Evolutionary conservation across 768 basidiomycete genomes (phyloP).

Genomic region (Lactarius sp.): DNA sequence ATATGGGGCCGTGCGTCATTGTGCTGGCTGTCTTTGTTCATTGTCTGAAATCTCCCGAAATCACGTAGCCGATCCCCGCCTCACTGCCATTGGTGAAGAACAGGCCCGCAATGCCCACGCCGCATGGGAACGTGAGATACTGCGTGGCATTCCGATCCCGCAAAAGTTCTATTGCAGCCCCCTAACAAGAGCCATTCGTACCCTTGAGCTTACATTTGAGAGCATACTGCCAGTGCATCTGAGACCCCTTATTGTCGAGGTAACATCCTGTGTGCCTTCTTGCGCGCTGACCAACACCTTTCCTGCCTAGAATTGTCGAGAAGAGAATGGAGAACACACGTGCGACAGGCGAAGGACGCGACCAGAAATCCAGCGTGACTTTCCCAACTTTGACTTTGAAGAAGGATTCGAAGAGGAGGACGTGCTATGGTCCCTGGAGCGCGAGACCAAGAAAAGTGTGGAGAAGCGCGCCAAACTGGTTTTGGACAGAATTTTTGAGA

Average conservation of each 20-base stretch:
- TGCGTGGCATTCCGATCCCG: conserved; percentile 16
- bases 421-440: conserved; percentile 10
- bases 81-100: conserved; percentile 23
- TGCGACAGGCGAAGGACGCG: conserved; percentile 23
- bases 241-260: conserved; percentile 25
- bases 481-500: conserved; percentile 21
- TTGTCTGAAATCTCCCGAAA: background rate
- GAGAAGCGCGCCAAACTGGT: conserved; percentile 21
- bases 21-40: background rate
- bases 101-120: conserved; percentile 20
- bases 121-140: conserved; percentile 22
- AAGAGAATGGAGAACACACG: conserved; percentile 19
- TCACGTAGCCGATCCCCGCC: conserved; percentile 23
- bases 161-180: conserved; percentile 22
- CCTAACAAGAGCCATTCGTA: conserved; percentile 21
- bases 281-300: background rate
- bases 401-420: conserved; percentile 26
- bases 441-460: conserved; percentile 8
- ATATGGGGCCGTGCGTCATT: conserved; percentile 25
- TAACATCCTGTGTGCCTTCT: background rate
- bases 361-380: conserved; percentile 19
- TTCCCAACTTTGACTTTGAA: conserved; percentile 22
- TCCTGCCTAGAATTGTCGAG: conserved; percentile 19
- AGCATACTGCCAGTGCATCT: conserved; percentile 9
- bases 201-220: conserved; percentile 22